phyloP scores from a whole-genome alignment of 371 early-diverging fungal species.

The Choanephora cucurbitarum region DNA sequence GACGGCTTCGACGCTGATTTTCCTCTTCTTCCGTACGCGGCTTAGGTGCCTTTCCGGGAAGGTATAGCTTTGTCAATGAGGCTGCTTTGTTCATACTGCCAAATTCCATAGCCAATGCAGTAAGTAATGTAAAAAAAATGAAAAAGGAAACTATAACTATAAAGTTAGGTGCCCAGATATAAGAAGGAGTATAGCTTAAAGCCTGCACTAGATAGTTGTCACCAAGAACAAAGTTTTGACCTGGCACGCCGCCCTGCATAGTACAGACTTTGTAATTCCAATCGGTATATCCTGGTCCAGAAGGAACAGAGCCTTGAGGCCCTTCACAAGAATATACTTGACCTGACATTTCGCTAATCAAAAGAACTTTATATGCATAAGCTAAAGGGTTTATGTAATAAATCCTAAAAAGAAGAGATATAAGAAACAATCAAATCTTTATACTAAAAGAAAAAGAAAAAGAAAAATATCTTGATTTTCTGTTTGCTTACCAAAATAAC shows the following conservation, averaged over 20 bases:
- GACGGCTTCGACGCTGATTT: slow-evolving; percentile 39
- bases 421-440: slow-evolving; percentile 23
- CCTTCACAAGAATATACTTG: slow-evolving; percentile 41
- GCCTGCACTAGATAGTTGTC: slow-evolving; percentile 47
- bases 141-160: slow-evolving; percentile 52
- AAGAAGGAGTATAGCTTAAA: slow-evolving; percentile 24
- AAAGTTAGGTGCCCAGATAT: slow-evolving; percentile 56
- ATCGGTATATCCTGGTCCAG: slow-evolving; percentile 43
- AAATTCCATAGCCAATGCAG: slow-evolving; percentile 50
- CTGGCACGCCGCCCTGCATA: slow-evolving; percentile 52
- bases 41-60: slow-evolving; percentile 36
- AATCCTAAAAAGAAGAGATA: slow-evolving; percentile 62
- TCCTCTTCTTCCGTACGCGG: slow-evolving; percentile 23
- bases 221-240: slow-evolving; percentile 49
- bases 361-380: slow-evolving; percentile 61
- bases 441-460: not conserved
- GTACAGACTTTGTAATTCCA: slow-evolving; percentile 57
- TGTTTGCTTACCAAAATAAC: slow-evolving; percentile 60
- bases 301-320: slow-evolving; percentile 40
- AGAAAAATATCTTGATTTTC: too few species aligned
- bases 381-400: slow-evolving; percentile 69
- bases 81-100: slow-evolving; percentile 45
- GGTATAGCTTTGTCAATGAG: slow-evolving; percentile 52
- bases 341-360: slow-evolving; percentile 68
- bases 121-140: slow-evolving; percentile 45